Conservation (phyloP, 1,284 basidiomycete genomes). For the Cutaneotrichosporon arboriforme region DNA sequence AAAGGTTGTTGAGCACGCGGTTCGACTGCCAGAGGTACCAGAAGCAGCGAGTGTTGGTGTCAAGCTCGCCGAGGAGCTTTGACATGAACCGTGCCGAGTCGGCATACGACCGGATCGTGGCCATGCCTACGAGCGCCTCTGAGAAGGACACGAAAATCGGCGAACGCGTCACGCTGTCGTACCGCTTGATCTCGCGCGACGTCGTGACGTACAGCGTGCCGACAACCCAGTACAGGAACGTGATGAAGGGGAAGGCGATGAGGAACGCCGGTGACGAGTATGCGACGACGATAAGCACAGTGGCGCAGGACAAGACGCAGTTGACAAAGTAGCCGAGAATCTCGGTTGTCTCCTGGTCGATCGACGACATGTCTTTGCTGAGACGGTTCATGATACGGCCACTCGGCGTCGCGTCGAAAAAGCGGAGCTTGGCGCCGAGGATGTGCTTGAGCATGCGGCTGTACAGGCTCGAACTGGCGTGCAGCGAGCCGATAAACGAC, state of each 20-base stretch:
- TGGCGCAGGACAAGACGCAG: slow-evolving; percentile 33
- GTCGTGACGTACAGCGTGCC: slow-evolving; percentile 51
- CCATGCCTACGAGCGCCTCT: slow-evolving; percentile 49
- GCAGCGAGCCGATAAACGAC: slow-evolving; percentile 38
- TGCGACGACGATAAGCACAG: slow-evolving; percentile 43
- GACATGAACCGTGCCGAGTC: slow-evolving; percentile 50
- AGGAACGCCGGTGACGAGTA: slow-evolving; percentile 46
- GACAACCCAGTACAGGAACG: slow-evolving; percentile 47
- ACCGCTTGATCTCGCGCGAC: slow-evolving; percentile 54
- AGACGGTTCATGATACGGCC: slow-evolving; percentile 54
- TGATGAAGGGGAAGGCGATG: slow-evolving; percentile 45
- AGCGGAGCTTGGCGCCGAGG: slow-evolving; percentile 46
- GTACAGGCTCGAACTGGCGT: slow-evolving; percentile 39
- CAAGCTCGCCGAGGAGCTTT: slow-evolving; percentile 48
- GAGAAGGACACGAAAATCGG: slow-evolving; percentile 56
- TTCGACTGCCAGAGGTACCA: slow-evolving; percentile 50
- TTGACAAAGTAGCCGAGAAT: slow-evolving; percentile 45
- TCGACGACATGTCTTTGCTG: slow-evolving; percentile 51
- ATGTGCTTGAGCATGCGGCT: slow-evolving; percentile 37
- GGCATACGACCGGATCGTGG: slow-evolving; percentile 53
- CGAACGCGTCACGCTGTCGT: slow-evolving; percentile 53
- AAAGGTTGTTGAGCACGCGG: slow-evolving; percentile 49
- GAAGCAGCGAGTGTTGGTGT: slow-evolving; percentile 49
- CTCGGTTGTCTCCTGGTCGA: slow-evolving; percentile 50
- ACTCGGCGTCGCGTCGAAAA: slow-evolving; percentile 48